Evolutionary conservation across 345 rosid species (phyloP), one percentile per base, ranked within the genome.

Genomic region (Nasturtium officinale): DNA sequence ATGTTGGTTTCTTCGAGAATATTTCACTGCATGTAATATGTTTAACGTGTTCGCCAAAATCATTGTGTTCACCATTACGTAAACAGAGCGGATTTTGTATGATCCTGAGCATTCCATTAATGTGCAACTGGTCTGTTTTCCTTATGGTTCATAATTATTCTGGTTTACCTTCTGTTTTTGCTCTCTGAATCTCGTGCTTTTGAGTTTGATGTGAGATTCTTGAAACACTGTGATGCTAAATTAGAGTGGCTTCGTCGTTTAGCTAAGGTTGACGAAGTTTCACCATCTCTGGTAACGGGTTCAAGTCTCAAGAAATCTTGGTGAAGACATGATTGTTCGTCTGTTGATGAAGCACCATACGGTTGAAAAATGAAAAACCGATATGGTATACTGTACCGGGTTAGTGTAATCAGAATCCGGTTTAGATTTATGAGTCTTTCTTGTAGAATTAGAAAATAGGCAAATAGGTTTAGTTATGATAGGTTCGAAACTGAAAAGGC

Each of bases 401-500:
- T 74, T 46, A 47, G 6, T 26, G 53, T 21, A 47, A 59, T 58
- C 15, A 56, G 32, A 51, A 74, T 38, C 29, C 46, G 68, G 73
- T 67, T 67, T 1, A 37, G 61, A 37, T 18, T 54, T 9, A 66
- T 15, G 61, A 66, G 61, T 38, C 18, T 16, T 52, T 38, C 9
- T 5, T 26, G 61, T 17, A 25, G 59, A 38, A 50, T 37, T 18
- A 28, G 30, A 38, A 50, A 58, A 74, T 26, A 48, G 26, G 54
- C 51, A 58, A 74, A 74, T 18, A 48, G 33, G 61, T 57, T 67
- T 4, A 67, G 78, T 75, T 75, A 20, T 20, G 67, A 59, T 40
- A 67, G 73, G 73, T 67, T 43, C 47, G 69, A 67, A 67, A 75
- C 38, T 60, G 74, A 67, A 75, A 75, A 21, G 62, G 68, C 68